Conservation (phyloP, 371 early-diverging fungal genomes). For the Mucor indicus region DNA sequence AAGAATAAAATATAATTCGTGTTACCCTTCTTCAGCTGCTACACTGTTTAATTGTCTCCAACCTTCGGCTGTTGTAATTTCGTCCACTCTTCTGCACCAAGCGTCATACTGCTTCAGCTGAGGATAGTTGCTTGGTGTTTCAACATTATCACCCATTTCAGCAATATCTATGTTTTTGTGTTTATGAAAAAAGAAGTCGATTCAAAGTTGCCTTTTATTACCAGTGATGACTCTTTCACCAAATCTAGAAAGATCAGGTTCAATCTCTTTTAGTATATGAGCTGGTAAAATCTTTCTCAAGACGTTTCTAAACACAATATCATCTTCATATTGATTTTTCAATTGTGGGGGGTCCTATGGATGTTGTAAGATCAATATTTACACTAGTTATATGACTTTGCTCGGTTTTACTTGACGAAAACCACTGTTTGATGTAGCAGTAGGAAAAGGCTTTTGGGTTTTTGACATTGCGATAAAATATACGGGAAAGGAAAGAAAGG, state of each 20-base stretch:
- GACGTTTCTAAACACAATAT: constrained; percentile 48
- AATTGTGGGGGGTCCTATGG: constrained; percentile 50
- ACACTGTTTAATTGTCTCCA: constrained; percentile 60
- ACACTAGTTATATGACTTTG: no score
- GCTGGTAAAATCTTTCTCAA: constrained; percentile 49
- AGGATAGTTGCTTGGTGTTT: constrained; percentile 51
- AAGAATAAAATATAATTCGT: background rate
- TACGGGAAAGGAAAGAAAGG: no score
- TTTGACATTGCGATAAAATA: no score
- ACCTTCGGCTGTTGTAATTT: constrained; percentile 50
- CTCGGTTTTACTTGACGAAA: constrained; percentile 29
- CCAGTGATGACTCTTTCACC: constrained; percentile 44
- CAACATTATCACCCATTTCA: constrained; percentile 34
- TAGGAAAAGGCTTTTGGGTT: constrained; percentile 14
- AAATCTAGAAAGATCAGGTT: constrained; percentile 44
- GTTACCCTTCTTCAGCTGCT: constrained; percentile 58
- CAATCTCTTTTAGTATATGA: constrained; percentile 33
- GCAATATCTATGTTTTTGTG: constrained; percentile 34
- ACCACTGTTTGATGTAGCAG: constrained; percentile 30
- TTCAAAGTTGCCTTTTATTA: no score
- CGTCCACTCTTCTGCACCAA: constrained; percentile 67
- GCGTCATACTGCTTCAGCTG: constrained; percentile 64
- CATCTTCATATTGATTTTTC: constrained; percentile 54
- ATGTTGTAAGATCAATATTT: no score
- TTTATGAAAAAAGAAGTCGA: no score